Base-by-base conservation (phyloP, 192 early-diverging fungal genomes). In the Gamsiella multidivaricata region DNA sequence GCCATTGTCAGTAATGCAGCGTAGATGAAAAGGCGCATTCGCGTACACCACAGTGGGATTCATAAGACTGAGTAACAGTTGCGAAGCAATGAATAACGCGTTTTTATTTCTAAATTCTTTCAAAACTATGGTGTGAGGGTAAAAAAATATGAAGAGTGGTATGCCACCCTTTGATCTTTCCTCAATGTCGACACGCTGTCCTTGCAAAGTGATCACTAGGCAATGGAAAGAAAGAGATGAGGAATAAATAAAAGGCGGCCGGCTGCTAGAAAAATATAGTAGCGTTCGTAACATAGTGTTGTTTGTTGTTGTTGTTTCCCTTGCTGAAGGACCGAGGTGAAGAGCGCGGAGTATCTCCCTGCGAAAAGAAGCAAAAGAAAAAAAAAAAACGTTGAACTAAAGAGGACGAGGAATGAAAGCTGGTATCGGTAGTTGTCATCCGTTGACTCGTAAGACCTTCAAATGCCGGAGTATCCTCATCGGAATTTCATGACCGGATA, bases 201-300 rank as follows among this genome's bases (percentile, higher is more conserved):
- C 45, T 46, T 46, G 45, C 45, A 46, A 46, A 46, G 54, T 56
- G 34, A 56, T 56, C 54, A 56, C 54, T 56, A 56, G 52, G 22
- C 18, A 56, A 15, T 39, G 54, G 32, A 56, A 41, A 56, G 25
- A 33, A 41, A 56, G 54, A 56, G 54, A 56, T 10, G 17, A 56
- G 20, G 54, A n/a, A 56, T 39, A 14, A 56, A 56, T 39, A 39
- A 39, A 39, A 32, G 17, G 54, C 29, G 50, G 28, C 52, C 52
- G 39, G 23, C 3, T 18, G 20, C 20, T 29, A 23, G 36, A 56
- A 25, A 41, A 23, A 39, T 5, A 56, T n/a, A n/a, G n/a, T n/a
- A n/a, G n/a, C n/a, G n/a, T n/a, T n/a, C n/a, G n/a, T n/a, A 23
- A 39, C 20, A 39, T 5, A 34, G 32, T 18, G 26, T 18, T 14